Conservation (phyloP, 108 stramenopile genomes). For the Skeletonema marinoi region DNA sequence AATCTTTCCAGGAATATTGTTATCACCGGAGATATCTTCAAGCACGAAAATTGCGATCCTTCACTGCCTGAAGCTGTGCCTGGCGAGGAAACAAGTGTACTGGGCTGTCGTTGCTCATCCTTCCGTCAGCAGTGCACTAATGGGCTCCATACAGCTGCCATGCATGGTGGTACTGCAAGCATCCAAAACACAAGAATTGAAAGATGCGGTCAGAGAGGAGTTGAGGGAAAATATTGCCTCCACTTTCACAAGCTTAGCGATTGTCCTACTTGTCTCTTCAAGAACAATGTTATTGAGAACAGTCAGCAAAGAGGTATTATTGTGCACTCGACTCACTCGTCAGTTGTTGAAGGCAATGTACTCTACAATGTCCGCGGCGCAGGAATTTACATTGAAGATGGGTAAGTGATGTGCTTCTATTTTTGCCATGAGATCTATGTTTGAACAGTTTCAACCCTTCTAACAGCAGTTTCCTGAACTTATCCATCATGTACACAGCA, state of each 20-base stretch:
- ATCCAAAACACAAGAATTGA: slow-evolving; percentile 56
- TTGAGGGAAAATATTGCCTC: slow-evolving; percentile 57
- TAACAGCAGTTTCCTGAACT: not conserved
- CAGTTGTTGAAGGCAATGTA: slow-evolving; percentile 51
- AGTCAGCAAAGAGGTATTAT: slow-evolving; percentile 67
- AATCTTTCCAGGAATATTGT: slow-evolving; percentile 59
- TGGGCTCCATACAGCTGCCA: slow-evolving; percentile 54
- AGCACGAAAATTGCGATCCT: slow-evolving; percentile 52
- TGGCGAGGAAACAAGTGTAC: slow-evolving; percentile 38
- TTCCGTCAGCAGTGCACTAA: slow-evolving; percentile 57
- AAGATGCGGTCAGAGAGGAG: slow-evolving; percentile 65
- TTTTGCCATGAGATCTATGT: not conserved
- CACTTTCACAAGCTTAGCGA: slow-evolving; percentile 56
- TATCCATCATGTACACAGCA: slow-evolving; percentile 14
- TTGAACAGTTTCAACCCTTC: not conserved
- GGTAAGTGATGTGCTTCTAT: not conserved
- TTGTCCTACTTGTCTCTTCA: slow-evolving; percentile 56
- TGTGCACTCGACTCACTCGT: slow-evolving; percentile 58
- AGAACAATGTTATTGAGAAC: slow-evolving; percentile 59
- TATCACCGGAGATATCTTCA: slow-evolving; percentile 66
- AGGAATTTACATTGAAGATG: slow-evolving; percentile 65
- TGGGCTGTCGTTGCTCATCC: slow-evolving; percentile 47
- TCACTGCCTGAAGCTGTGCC: slow-evolving; percentile 38
- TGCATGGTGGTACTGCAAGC: slow-evolving; percentile 31
- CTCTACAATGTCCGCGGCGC: slow-evolving; percentile 68